These are phyloP conservation scores for Stereum hirsutum DNA, from an alignment of 1,284 basidiomycete genomes.

Conservation along the genomic window DNA sequence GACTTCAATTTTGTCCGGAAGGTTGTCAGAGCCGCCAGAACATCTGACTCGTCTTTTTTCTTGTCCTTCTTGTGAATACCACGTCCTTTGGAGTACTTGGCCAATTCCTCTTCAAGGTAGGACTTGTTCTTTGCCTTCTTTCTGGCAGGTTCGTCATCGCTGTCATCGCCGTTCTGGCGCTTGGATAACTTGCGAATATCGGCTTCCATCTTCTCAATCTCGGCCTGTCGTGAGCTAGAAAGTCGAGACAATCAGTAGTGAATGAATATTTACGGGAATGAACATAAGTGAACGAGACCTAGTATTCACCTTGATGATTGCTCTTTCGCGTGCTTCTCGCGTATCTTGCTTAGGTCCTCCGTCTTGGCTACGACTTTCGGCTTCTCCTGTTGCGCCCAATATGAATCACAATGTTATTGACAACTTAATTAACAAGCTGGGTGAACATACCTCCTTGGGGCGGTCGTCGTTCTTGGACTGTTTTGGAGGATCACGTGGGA, in stretches of 20 bases:
- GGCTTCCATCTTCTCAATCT: conserved; percentile 84
- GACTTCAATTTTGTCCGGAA: conserved; percentile 64
- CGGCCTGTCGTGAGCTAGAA: conserved; percentile 60
- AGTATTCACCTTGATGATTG: conserved; percentile 8
- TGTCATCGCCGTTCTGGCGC: conserved; percentile 41
- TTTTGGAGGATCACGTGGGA: conserved; percentile 15
- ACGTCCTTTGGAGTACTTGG: conserved; percentile 65
- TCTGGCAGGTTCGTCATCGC: conserved; percentile 45
- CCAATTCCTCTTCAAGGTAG: conserved; percentile 69
- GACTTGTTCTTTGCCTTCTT: conserved; percentile 65
- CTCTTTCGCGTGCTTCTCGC: conserved; percentile 9
- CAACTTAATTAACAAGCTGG: not conserved
- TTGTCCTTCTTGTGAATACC: conserved; percentile 54
- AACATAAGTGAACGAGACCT: not conserved
- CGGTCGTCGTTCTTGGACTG: conserved; percentile 7
- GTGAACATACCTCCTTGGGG: conserved; percentile 2
- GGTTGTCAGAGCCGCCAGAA: conserved; percentile 60
- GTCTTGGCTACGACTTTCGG: not conserved
- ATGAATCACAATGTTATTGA: not conserved
- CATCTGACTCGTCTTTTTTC: conserved; percentile 66
- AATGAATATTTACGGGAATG: not conserved
- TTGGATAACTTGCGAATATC: conserved; percentile 72
- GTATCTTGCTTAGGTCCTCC: conserved; percentile 10
- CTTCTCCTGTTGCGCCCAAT: not conserved
- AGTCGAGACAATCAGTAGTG: not conserved